Conservation (phyloP, 208 protist species). For the Porcisia hertigi region DNA sequence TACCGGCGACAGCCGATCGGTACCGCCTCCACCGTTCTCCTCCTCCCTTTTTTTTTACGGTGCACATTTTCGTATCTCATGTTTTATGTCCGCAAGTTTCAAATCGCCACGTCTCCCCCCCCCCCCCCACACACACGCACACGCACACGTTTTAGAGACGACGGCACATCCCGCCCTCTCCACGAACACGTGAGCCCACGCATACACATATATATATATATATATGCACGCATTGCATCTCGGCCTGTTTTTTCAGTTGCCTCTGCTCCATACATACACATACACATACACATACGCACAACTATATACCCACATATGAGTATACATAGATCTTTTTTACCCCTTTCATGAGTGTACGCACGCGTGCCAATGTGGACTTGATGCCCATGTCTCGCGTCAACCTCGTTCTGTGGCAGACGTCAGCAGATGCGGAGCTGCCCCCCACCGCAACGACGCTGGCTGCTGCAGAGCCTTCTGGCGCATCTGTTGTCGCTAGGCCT, state of each 20-base stretch:
- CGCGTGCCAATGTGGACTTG: neutral
- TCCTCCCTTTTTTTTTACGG: no score
- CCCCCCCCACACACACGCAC: no score
- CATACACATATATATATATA: neutral
- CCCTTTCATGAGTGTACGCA: constrained; percentile 1
- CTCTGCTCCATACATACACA: neutral
- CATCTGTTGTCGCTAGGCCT: neutral
- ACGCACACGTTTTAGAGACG: no score
- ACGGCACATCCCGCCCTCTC: no score
- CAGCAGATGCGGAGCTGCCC: neutral
- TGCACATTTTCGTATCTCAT: no score
- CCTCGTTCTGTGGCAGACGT: neutral
- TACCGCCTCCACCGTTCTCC: no score
- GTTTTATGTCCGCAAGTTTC: no score
- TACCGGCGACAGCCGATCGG: no score
- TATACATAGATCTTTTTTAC: neutral
- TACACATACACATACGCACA: neutral
- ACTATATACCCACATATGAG: neutral
- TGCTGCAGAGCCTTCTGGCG: neutral
- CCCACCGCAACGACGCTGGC: neutral
- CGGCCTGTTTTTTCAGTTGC: neutral
- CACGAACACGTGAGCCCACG: neutral
- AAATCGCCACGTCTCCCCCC: no score
- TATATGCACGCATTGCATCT: neutral
- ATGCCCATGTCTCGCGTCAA: neutral